These are phyloP conservation scores for Penicillium aurantiogriseum DNA, from an alignment of 2,329 filamentous ascomycete species.

Conservation along the genomic window DNA sequence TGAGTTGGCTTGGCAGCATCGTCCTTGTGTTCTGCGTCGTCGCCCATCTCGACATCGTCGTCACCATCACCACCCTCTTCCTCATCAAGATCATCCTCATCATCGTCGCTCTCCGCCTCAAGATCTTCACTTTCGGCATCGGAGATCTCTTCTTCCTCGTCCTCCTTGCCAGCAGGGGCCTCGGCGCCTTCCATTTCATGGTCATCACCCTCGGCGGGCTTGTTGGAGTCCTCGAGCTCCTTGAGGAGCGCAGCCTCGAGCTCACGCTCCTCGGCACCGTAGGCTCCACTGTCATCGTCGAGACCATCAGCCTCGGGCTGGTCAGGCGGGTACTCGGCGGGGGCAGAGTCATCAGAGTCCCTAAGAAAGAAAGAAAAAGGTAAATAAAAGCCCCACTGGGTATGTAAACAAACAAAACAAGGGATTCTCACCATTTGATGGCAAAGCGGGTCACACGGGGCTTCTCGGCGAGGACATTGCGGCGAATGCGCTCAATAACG, in stretches of 20 bases:
- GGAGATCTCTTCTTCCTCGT: constrained; percentile 66
- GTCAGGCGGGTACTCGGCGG: constrained; percentile 93
- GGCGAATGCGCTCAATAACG: constrained; percentile 83
- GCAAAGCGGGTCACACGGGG: constrained; percentile 95
- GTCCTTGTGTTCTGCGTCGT: constrained; percentile 48
- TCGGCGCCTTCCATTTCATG: constrained; percentile 74
- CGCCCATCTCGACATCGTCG: constrained; percentile 59
- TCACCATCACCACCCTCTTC: constrained; percentile 60
- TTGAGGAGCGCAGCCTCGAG: constrained; percentile 62
- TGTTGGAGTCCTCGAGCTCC: constrained; percentile 51
- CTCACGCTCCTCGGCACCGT: constrained; percentile 85
- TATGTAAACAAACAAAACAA: constrained; percentile 15
- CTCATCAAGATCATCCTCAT: constrained; percentile 67
- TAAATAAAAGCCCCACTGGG: not conserved
- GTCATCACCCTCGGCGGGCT: constrained; percentile 55
- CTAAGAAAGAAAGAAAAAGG: constrained; percentile 46
- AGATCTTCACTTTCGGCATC: constrained; percentile 77
- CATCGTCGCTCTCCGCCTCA: constrained; percentile 72
- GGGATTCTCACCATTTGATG: constrained; percentile 79
- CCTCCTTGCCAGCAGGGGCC: constrained; percentile 45
- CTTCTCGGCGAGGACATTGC: constrained; percentile 95
- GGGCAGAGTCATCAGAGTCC: constrained; percentile 97
- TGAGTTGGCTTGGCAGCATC: constrained; percentile 33
- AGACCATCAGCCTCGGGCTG: constrained; percentile 90
- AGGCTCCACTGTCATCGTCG: constrained; percentile 78